These are phyloP conservation scores for Ceratocystis smalleyi DNA, from an alignment of 2,329 filamentous ascomycete genomes.

Conservation along the genomic window DNA sequence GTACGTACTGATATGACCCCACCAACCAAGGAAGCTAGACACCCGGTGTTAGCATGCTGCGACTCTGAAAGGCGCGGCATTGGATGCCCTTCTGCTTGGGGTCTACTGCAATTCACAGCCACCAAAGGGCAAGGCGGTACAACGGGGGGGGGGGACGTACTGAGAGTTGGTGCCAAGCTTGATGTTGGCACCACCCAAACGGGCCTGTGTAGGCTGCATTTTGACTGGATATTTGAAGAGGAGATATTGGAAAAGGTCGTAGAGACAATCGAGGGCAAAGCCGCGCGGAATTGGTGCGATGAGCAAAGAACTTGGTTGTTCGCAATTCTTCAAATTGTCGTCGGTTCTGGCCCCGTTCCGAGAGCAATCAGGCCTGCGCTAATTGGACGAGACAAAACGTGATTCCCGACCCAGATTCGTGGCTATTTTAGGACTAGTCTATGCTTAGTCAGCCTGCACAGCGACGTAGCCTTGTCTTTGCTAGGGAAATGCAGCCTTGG, in stretches of 20 bases:
- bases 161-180: conserved; percentile 18
- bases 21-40: conserved; percentile 16
- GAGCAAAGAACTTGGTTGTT: not conserved
- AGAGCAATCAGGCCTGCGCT: conserved; percentile 15
- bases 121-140: not conserved
- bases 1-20: conserved; percentile 16
- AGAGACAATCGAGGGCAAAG: not conserved
- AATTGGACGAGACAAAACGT: conserved; percentile 13
- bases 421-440: conserved; percentile 5
- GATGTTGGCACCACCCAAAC: conserved; percentile 22
- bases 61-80: not conserved
- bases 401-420: conserved; percentile 12
- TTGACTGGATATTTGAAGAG: conserved; percentile 19
- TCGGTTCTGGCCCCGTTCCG: conserved; percentile 1
- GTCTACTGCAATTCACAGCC: not conserved
- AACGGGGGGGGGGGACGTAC: conserved; percentile 6
- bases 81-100: too few relatives aligned
- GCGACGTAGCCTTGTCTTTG: conserved; percentile 4
- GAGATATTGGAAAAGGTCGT: not conserved
- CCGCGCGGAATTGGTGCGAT: not conserved
- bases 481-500: not conserved
- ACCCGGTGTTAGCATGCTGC: not conserved
- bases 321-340: conserved; percentile 7
- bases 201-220: conserved; percentile 34
- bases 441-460: not conserved